phyloP scores from a whole-genome alignment of 2,329 filamentous ascomycete species.

The Teratosphaeria destructans region DNA sequence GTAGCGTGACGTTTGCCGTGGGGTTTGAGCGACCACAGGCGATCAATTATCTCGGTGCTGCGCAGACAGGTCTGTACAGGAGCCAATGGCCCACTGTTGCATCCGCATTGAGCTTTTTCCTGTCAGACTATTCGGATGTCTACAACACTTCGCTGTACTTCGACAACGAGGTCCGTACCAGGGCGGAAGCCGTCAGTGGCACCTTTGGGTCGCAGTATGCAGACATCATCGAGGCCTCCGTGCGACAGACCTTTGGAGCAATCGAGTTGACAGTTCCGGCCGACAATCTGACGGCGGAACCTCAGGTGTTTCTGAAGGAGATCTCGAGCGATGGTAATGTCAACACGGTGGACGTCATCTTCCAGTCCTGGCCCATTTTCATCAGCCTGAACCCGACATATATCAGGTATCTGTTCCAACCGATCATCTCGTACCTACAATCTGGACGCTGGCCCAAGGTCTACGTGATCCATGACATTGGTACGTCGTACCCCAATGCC shows the following conservation, averaged over 20 bases:
- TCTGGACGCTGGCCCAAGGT: slow-evolving; percentile 12
- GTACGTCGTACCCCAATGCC: slow-evolving; percentile 15
- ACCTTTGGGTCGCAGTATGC: slow-evolving; percentile 17
- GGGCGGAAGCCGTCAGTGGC: slow-evolving; percentile 12
- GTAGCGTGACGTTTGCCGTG: slow-evolving; percentile 11
- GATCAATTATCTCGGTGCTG: slow-evolving; percentile 13
- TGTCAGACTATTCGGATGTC: slow-evolving; percentile 10
- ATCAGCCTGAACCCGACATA: slow-evolving; percentile 16
- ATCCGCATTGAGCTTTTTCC: slow-evolving; percentile 12
- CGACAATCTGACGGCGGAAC: slow-evolving; percentile 9
- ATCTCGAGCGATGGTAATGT: slow-evolving; percentile 35
- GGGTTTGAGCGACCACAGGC: slow-evolving; percentile 14
- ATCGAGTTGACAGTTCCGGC: slow-evolving; percentile 17
- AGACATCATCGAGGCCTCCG: slow-evolving; percentile 18
- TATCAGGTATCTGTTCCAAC: slow-evolving; percentile 12
- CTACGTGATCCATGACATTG: slow-evolving; percentile 18
- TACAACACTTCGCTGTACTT: slow-evolving; percentile 8
- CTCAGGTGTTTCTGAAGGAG: slow-evolving; percentile 44
- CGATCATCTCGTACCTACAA: slow-evolving; percentile 15
- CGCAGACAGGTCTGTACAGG: slow-evolving; percentile 18
- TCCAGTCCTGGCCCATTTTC: slow-evolving; percentile 22
- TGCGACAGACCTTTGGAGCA: slow-evolving; percentile 18
- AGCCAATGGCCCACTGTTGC: slow-evolving; percentile 13
- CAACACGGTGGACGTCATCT: slow-evolving; percentile 25
- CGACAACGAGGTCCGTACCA: slow-evolving; percentile 13